Base-by-base conservation (phyloP, 1,139 yeast species). In the Diutina mesorugosa region DNA sequence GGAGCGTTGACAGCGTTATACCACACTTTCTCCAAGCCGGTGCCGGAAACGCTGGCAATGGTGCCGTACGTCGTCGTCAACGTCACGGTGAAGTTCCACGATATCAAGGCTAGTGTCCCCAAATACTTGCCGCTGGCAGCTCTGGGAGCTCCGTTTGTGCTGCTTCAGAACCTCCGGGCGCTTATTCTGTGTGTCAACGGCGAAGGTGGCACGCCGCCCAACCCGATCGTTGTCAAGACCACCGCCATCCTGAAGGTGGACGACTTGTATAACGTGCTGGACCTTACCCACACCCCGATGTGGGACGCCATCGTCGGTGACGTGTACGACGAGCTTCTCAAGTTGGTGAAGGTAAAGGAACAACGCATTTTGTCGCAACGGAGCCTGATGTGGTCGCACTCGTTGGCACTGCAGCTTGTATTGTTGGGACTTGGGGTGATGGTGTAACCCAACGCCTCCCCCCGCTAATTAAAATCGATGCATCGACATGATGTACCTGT, bases 61-160 rank as follows among this genome's bases (percentile, higher is more conserved):
- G 66, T 69, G 53, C 79, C 81, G 63, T 86, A 87, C 64, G 81
- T 84, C 28, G 79, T 86, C 55, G 77, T 85, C 55, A 87, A 85
- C 64, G 77, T 84, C 60, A 84, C 81, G 61, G 74, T 87, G 30
- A 83, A 80, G 59, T 83, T 86, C 63, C 73, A 72, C 57, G 85
- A 85, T 61, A 69, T 86, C 59, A 80, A 77, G 60, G 90, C 90
- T 1, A 70, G 74, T 10, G 66, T 79, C 54, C 89, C 91, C 0
- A 63, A 70, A 21, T 67, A 69, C 16, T 66, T 81, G 38, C 91
- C 93, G 2, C 63, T 64, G 57, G 74, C 85, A 18, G 71, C 83
- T 1, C 65, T 78, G 1, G 77, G 78, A 0, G 74, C 78, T 38
- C 83, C 85, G 18, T 83, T 83, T 57, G 69, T 85, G 3, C 74